A percentile compares a stretch with the other conserved stretches of the same genome.
These are phyloP conservation scores for Termitomyces sp. DNA, from an alignment of 768 basidiomycete genomes.

Conservation along the genomic window DNA sequence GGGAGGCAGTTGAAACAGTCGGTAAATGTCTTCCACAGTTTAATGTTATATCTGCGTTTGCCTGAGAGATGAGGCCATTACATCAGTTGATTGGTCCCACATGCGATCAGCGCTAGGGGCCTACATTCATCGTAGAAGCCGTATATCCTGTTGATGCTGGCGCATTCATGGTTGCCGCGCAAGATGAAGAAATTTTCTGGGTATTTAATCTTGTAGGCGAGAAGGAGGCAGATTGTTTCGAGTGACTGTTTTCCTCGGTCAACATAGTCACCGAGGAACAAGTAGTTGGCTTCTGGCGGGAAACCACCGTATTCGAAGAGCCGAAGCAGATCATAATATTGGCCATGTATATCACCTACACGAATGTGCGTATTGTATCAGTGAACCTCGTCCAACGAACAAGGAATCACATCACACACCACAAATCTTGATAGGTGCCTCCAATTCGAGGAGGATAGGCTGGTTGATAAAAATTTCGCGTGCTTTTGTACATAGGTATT, in stretches of 20 bases:
- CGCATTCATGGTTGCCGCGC: slow-evolving; percentile 98
- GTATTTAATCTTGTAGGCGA: slow-evolving; percentile 99
- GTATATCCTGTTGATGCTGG: slow-evolving; percentile 99
- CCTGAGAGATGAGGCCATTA: slow-evolving; percentile 39
- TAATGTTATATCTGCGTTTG: slow-evolving; percentile 99
- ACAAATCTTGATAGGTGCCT: slow-evolving; percentile 99
- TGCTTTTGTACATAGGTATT: slow-evolving; percentile 97
- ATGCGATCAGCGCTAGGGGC: slow-evolving; percentile 14
- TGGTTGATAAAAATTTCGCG: slow-evolving; percentile 99
- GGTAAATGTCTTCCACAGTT: slow-evolving; percentile 99
- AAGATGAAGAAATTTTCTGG: slow-evolving; percentile 99
- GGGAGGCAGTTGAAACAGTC: slow-evolving; percentile 99
- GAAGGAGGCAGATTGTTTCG: slow-evolving; percentile 98
- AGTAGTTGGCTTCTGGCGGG: slow-evolving; percentile 99
- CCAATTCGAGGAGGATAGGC: slow-evolving; percentile 94
- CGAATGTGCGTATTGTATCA: slow-evolving; percentile 6
- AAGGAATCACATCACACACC: slow-evolving; percentile 48
- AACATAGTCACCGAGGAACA: slow-evolving; percentile 99
- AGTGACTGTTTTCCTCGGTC: slow-evolving; percentile 98
- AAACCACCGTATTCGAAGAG: slow-evolving; percentile 99
- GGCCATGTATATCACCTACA: slow-evolving; percentile 96
- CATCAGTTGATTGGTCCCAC: slow-evolving; percentile 8
- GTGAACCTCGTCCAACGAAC: slow-evolving; percentile 12
- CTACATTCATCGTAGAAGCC: slow-evolving; percentile 99
- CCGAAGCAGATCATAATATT: slow-evolving; percentile 97